Evolutionary conservation across 768 basidiomycete species (phyloP), one percentile per base, ranked within the genome.

Genomic region (Podaxis pistillaris): DNA sequence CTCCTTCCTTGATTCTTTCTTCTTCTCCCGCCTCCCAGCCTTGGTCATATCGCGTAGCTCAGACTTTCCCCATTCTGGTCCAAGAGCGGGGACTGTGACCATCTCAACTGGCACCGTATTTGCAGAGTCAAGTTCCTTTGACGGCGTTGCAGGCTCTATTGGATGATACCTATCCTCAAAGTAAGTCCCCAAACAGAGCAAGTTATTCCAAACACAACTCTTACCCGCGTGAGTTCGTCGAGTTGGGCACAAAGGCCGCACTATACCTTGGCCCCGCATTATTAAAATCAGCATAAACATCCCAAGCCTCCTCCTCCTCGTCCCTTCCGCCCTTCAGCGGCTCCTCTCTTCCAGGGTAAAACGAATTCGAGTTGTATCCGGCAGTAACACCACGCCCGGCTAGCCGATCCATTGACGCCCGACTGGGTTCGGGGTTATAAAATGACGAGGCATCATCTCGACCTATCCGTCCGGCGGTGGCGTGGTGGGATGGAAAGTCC

Each of bases 221-320:
- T 71, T 62, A 87, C 88, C 78, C 85, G 64, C 79, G 66, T 46
- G 64, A 60, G 33, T 33, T 47, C 47, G 74, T 78, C 33, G 75
- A 73, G 55, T 75, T 70, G 3, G 37, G 44, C 7, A 79, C 83
- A 70, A 89, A 87, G 5, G 87, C 81, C 22, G 79, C 75, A 68
- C 88, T 90, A 68, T 94, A 94, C 60, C 83, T 79, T 22, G 91
- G 93, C 1, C 93, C 93, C 4, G 85, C 73, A 67, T 94, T 94
- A 76, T 94, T 94, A 74, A 94, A 94, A 75, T 94, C 93, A 22
- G 93, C 90, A 71, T 86, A 94, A 50, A 94, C 86, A 72, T 94
- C 90, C 86, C 90, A 93, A 37, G 79, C 78, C 26, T 69, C 78
- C 63, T 83, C 83, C 67, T 87, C 86, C 70, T 93, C 91, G 66